Conservation (phyloP, 345 rosid species). For the Hypericum perforatum region DNA sequence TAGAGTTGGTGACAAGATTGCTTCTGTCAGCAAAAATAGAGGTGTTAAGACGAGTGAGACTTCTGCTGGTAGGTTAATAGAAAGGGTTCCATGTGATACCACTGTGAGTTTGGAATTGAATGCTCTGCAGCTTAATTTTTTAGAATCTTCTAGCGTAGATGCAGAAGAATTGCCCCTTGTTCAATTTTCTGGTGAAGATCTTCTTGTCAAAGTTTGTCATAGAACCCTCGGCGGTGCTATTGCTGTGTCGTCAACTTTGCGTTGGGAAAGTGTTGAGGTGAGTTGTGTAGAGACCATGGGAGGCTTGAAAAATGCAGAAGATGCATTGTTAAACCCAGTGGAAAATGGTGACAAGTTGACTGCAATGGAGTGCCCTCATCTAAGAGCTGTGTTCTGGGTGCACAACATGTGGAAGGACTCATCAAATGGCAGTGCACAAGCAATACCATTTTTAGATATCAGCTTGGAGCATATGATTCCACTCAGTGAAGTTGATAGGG, state of each 20-base stretch:
- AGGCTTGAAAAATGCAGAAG: slow-evolving; percentile 33
- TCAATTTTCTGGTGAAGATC: slow-evolving; percentile 74
- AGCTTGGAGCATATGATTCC: slow-evolving; percentile 77
- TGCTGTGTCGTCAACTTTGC: slow-evolving; percentile 69
- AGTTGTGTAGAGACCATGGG: slow-evolving; percentile 69
- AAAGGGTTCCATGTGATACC: slow-evolving; percentile 93
- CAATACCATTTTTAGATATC: slow-evolving; percentile 64
- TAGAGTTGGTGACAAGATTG: slow-evolving; percentile 67
- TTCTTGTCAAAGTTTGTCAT: slow-evolving; percentile 67
- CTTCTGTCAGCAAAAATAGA: slow-evolving; percentile 53
- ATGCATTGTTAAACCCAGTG: slow-evolving; percentile 7
- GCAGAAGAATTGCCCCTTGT: slow-evolving; percentile 71
- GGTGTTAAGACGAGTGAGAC: slow-evolving; percentile 21
- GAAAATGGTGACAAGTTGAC: slow-evolving; percentile 32
- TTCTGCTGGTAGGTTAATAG: slow-evolving; percentile 50
- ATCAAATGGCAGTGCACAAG: slow-evolving; percentile 24
- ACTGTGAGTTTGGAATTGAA: slow-evolving; percentile 67
- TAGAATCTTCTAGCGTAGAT: slow-evolving; percentile 52
- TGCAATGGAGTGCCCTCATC: slow-evolving; percentile 36
- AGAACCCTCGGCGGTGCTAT: slow-evolving; percentile 97
- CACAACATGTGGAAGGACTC: slow-evolving; percentile 41
- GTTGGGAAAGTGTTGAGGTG: slow-evolving; percentile 76
- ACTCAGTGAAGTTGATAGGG: slow-evolving; percentile 67
- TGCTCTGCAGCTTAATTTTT: slow-evolving; percentile 71
- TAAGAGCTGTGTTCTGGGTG: slow-evolving; percentile 88